Base-by-base conservation (phyloP, 768 basidiomycete genomes). In the Russula foetens region DNA sequence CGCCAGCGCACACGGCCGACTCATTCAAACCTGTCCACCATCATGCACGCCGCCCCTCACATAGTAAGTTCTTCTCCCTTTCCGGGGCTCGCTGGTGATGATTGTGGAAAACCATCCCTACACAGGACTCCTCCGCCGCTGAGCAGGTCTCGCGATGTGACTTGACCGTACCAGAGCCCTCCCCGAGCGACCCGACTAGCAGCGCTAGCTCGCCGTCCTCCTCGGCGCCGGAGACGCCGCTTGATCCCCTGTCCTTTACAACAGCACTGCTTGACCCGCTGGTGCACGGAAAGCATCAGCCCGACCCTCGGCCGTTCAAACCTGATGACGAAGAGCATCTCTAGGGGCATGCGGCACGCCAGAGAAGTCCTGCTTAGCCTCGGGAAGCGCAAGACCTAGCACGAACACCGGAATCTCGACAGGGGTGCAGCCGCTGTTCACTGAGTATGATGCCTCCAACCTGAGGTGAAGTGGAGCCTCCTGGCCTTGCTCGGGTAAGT, bases 91-190 rank as follows among this genome's bases (percentile, higher is more conserved):
- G 1, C 7, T 28, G 0, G 6, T 48, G 56, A n/a, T 53, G 19
- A 61, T 19, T 6, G 7, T 26, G 14, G 7, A 7, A 41, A 41
- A 41, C 17, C 21, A 31, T n/a, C 19, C 17, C 35, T 4, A 3
- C 26, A 43, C 29, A 62, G 61, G 56, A 62, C 29, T 58, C 48
- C 15, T 4, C 56, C 7, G 39, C 61, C 7, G 45, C 61, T 53
- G 61, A 62, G 61, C 61, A 57, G 61, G 61, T 46, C 61, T 62
- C 61, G 51, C 61, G 47, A 11, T 45, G 39, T 29, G 45, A 47
- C 8, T n/a, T 48, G 19, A 57, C 44, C 3, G 44, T 58, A 33
- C 61, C 61, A 6, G 61, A 47, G 39, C 61, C 58, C n/a, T 62
- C 61, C 17, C 56, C 61, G 7, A 58, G 45, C n/a, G 51, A 57